Evolutionary conservation across 177 flowering plant genomes (phyloP), one percentile per base, ranked within the genome.

Genomic region (Vitis hybrid): DNA sequence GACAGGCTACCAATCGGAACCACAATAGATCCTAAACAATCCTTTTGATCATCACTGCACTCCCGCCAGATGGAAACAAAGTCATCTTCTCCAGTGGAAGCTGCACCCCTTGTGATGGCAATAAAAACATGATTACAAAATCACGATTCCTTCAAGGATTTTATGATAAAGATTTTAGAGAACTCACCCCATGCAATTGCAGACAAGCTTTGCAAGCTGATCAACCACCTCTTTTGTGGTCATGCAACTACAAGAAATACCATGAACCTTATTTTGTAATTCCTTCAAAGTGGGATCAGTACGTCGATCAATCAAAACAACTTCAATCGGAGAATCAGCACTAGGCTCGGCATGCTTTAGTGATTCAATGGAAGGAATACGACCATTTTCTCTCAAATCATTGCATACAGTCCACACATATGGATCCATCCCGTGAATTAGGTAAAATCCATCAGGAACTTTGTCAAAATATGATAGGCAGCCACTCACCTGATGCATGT

Each of bases 381-480:
- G 91, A 55, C 97, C 95, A 88, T 77, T 82, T 68, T 95, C 98
- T 68, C 88, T 90, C 63, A 86, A 73, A 78, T 94, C 96, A 65
- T 85, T 84, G 82, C 97, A 94, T 15, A 94, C 72, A 57, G 89
- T 84, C 99, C 98, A 95, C 18, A 94, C 87, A 83, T 88, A 92
- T 4, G 98, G 92, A 84, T 90, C 87, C 87, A 95, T 84, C 68
- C 99, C 99, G 73, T 87, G 77, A 57, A 95, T 88, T 67, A 83
- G 68, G 77, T 94, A 92, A 82, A 95, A 95, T 51, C 95, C 98
- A 89, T 95, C 97, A 53, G 94, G 97, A 74, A 94, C 72, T 80
- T 83, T 90, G 77, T 94, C 98, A 61, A 73, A 84, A 78, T 95
- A 95, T 60, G 98, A 95, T 55, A 95, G 81, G 79, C 95, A 88